Base-by-base conservation (phyloP, 2,329 filamentous ascomycete genomes). In the Fusarium scirpi region DNA sequence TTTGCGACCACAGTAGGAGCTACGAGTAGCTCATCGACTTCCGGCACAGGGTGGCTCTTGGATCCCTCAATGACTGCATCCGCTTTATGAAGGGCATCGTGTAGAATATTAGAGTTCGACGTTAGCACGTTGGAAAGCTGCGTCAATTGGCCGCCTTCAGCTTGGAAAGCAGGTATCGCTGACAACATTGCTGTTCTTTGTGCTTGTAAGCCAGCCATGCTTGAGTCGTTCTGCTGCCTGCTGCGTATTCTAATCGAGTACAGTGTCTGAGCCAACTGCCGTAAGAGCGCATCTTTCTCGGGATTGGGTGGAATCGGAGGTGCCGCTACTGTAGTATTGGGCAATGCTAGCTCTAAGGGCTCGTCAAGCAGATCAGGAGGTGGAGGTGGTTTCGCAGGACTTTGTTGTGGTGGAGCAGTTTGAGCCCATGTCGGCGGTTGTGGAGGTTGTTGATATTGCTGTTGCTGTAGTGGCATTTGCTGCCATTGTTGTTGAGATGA, bases 261-360 rank as follows among this genome's bases (percentile, higher is more conserved):
- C 5, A 98, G 84, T 0, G 90, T 88, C 59, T 87, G 84, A 38
- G 91, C 94, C 30, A 98, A 87, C 46, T 94, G 92, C 56, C 87
- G 87, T 5, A 97, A 86, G 18, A 98, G 87, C 22, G 92, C 91
- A 79, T 98, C 94, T 78, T 97, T 98, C 80, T 98, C 94, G 1
- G 96, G 96, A 76, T 99, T 99, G 0, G 94, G 94, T 0, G 96
- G 95, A 32, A 98, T 94, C 0, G 95, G 94, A 1, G 96, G 95
- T 1, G 94, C 89, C 8, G 91, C 86, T 10, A 89, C 78, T 24
- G 85, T 82, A 1, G 83, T 81, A 6, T 83, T 80, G 4, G 87
- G 84, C 15, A 87, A 81, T 18, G 83, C 74, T 25, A 88, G 79
- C 12, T 84, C 84, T 16, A 89, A 79, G 32, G 88, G 87, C 57